These are phyloP conservation scores for Chrysopogon serrulatus DNA, from an alignment of 176 grass and related monocot species.

Conservation along the genomic window DNA sequence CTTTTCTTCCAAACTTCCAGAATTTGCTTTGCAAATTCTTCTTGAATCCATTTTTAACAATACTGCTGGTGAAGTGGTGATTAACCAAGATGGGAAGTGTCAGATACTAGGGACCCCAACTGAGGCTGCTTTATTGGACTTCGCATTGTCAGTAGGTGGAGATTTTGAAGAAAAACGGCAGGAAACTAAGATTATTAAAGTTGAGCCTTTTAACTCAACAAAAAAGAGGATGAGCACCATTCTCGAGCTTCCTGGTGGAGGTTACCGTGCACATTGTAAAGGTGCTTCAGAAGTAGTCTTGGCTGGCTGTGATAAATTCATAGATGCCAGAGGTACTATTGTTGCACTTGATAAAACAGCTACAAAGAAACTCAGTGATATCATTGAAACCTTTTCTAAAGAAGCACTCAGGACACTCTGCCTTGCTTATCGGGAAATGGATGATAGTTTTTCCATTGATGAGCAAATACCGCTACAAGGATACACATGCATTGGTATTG, in stretches of 20 bases:
- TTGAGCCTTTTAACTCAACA: slow-evolving; percentile 71
- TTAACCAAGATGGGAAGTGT: slow-evolving; percentile 40
- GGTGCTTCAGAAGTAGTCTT: slow-evolving; percentile 75
- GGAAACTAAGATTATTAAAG: slow-evolving; percentile 42
- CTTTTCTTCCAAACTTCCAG: slow-evolving; percentile 38
- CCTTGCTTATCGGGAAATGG: slow-evolving; percentile 55
- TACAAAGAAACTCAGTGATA: slow-evolving; percentile 20
- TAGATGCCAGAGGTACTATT: slow-evolving; percentile 43
- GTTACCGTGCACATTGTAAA: slow-evolving; percentile 54
- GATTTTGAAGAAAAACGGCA: slow-evolving; percentile 19
- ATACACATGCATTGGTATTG: slow-evolving; percentile 64
- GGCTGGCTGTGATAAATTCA: slow-evolving; percentile 47
- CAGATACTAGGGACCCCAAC: slow-evolving; percentile 63
- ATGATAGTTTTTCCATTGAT: slow-evolving; percentile 24
- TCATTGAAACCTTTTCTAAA: slow-evolving; percentile 56
- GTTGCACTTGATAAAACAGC: slow-evolving; percentile 36
- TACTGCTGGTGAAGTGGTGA: slow-evolving; percentile 53
- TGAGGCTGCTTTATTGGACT: slow-evolving; percentile 57
- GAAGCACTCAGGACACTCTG: slow-evolving; percentile 64
- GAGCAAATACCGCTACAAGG: slow-evolving; percentile 45
- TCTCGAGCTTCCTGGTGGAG: slow-evolving; percentile 45
- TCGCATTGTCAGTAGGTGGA: slow-evolving; percentile 50
- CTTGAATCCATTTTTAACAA: slow-evolving; percentile 69
- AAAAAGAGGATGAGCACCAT: slow-evolving; percentile 68
- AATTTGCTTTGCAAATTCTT: slow-evolving; percentile 40